A percentile compares a stretch with the other conserved stretches of the same genome.
Evolutionary conservation across 139 green algal genomes (phyloP).

Genomic region (Pedinophyceae sp.): DNA sequence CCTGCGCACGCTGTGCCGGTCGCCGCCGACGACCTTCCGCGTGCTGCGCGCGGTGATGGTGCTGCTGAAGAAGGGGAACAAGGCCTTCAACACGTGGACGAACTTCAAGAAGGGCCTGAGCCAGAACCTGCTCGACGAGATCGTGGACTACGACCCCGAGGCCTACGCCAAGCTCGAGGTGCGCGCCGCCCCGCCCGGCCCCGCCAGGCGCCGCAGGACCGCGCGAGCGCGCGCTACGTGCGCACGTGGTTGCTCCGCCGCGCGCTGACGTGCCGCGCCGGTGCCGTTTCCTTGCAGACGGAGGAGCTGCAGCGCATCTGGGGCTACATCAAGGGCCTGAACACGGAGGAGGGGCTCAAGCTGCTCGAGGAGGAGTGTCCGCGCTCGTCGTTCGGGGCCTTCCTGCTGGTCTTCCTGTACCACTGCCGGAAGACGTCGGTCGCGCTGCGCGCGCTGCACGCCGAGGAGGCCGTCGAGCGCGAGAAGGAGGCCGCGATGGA

Average conservation of each 20-base stretch:
- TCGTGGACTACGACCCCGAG: background rate
- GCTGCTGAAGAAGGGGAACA: too few species aligned
- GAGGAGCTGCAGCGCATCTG: background rate
- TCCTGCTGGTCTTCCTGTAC: background rate
- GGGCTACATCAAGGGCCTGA: background rate
- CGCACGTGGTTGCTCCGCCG: too few species aligned
- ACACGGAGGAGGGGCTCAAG: background rate
- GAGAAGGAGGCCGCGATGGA: too few species aligned
- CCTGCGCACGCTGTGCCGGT: background rate
- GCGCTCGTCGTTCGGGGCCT: background rate
- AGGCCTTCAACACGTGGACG: too few species aligned
- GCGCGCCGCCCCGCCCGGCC: too few species aligned
- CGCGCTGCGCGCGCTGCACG: too few species aligned
- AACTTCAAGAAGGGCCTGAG: too few species aligned
- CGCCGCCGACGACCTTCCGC: background rate
- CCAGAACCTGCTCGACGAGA: background rate
- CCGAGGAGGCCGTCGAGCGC: too few species aligned
- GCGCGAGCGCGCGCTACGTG: too few species aligned
- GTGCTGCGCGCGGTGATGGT: background rate
- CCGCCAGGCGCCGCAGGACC: too few species aligned
- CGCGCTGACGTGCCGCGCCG: too few species aligned
- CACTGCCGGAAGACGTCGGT: background rate
- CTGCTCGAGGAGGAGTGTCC: background rate
- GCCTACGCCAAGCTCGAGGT: too few species aligned
- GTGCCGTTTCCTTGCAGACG: background rate